These are phyloP conservation scores for Echinosophora koreensis DNA, from an alignment of 306 rosid genomes.

Conservation along the genomic window DNA sequence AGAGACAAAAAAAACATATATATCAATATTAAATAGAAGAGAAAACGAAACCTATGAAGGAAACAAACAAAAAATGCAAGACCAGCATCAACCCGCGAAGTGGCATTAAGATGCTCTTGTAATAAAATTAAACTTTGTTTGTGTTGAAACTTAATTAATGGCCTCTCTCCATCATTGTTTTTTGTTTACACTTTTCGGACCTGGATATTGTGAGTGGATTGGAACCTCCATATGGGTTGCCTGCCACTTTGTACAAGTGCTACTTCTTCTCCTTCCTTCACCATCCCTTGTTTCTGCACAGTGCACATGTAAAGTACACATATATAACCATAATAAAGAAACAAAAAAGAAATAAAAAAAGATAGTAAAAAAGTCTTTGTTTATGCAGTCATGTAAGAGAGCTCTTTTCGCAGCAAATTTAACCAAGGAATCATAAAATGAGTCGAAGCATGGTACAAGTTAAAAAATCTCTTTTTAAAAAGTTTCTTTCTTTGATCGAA, in stretches of 20 bases:
- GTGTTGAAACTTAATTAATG: constrained; percentile 28
- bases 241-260: constrained; percentile 97
- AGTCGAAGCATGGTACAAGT: background rate
- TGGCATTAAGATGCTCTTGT: background rate
- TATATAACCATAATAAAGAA: constrained; percentile 11
- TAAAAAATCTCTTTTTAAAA: background rate
- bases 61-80: constrained; percentile 16
- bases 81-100: constrained; percentile 22
- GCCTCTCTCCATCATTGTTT: constrained; percentile 17
- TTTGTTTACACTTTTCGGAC: constrained; percentile 69
- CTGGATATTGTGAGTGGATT: constrained; percentile 96
- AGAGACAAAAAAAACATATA: background rate
- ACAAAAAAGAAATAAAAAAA: background rate
- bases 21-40: background rate
- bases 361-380: background rate
- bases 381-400: background rate
- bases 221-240: constrained; percentile 99
- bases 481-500: background rate
- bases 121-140: background rate
- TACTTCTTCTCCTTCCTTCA: constrained; percentile 94
- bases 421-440: background rate
- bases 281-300: constrained; percentile 91
- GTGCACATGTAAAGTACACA: constrained; percentile 52
- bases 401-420: background rate
- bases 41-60: constrained; percentile 34